phyloP scores from a whole-genome alignment of 2,329 filamentous ascomycete species.

The Botryotinia convoluta region DNA sequence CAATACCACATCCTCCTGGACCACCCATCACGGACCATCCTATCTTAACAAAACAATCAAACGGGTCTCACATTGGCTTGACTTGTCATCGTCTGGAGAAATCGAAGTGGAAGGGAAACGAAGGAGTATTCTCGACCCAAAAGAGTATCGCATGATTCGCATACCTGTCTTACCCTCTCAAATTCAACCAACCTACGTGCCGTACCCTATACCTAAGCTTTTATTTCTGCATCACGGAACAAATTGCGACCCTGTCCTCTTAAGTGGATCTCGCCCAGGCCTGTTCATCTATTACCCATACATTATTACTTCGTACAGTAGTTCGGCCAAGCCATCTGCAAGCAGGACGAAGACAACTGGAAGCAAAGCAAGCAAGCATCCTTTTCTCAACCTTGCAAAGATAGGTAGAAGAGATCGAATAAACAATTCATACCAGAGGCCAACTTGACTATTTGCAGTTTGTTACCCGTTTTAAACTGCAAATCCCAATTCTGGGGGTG shows the following conservation, averaged over 20 bases:
- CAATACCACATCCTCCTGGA: background rate
- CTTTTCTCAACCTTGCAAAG: background rate
- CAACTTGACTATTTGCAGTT: background rate
- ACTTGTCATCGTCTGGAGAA: conserved; percentile 1
- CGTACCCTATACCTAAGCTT: conserved; percentile 8
- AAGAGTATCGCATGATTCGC: background rate
- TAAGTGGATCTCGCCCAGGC: background rate
- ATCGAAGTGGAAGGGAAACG: background rate
- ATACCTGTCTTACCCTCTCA: background rate
- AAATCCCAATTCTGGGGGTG: conserved; percentile 15
- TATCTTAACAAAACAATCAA: conserved; percentile 12
- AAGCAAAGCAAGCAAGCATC: background rate
- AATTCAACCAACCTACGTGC: background rate
- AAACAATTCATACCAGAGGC: background rate
- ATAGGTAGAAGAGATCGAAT: background rate
- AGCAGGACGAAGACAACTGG: background rate
- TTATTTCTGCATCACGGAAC: conserved; percentile 18
- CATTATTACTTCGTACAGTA: background rate
- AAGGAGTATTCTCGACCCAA: background rate
- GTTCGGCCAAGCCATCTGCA: background rate
- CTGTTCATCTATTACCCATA: background rate
- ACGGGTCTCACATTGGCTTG: conserved; percentile 15
- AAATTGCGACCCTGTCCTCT: conserved; percentile 15
- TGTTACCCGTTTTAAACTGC: background rate
- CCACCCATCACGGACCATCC: background rate